Evolutionary conservation across 495 filamentous ascomycete genomes (phyloP).

Genomic region (Penicillium pancosmium): DNA sequence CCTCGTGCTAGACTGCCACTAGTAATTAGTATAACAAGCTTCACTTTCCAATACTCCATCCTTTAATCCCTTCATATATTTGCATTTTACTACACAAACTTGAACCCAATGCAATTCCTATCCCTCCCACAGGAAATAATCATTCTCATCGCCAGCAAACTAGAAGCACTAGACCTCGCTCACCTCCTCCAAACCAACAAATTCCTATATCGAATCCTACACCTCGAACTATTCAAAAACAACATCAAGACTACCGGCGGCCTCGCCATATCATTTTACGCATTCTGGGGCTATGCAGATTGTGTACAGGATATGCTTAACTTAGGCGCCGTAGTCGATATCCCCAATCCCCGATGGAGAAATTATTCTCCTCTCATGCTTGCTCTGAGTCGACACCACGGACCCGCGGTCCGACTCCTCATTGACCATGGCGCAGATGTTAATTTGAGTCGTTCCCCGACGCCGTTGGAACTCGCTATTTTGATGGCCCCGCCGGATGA

Average conservation of each 20-base stretch:
- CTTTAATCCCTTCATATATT: too few species aligned
- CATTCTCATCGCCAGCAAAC: neutral
- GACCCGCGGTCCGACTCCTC: neutral
- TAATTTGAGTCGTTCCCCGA: neutral
- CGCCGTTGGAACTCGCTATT: neutral
- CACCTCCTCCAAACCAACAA: neutral
- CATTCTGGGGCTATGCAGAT: neutral
- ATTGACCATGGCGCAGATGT: neutral
- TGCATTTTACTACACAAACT: too few species aligned
- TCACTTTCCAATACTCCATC: too few species aligned
- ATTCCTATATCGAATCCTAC: neutral
- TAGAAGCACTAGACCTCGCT: neutral
- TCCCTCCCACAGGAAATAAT: conserved; percentile 2
- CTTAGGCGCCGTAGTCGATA: neutral
- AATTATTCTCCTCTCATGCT: conserved; percentile 1
- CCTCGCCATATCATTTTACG: neutral
- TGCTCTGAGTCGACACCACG: neutral
- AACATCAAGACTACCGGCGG: conserved; percentile 3
- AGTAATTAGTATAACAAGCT: too few species aligned
- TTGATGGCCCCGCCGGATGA: neutral
- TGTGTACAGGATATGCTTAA: neutral
- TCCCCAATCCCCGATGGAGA: conserved; percentile 1
- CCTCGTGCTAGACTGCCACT: too few species aligned
- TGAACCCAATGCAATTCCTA: neutral
- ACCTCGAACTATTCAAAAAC: neutral